Base-by-base conservation (phyloP, 345 rosid species). In the Hirschfeldia incana region DNA sequence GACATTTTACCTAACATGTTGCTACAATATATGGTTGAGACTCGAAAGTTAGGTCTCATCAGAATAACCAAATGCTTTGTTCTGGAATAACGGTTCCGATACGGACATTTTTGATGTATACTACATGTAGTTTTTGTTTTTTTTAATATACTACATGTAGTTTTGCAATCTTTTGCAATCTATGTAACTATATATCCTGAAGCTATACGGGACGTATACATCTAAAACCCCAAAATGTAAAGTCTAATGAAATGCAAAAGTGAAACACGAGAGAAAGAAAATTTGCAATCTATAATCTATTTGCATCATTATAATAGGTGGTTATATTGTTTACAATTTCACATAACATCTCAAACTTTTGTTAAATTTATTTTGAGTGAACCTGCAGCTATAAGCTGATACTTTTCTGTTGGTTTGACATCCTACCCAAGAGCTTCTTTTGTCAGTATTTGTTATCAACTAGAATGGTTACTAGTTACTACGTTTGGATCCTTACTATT, bases 401-500 rank as follows among this genome's bases (percentile, higher is more conserved):
- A 30, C 21, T 12, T 13, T 28, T 30, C 17, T 1, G 16, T 13
- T 61, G 10, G 39, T 30, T 58, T 58, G 63, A 26, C 63, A 28
- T 28, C 36, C 65, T 11, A 28, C 6, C 30, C 33, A 30, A 7
- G 27, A 63, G 17, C 15, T 49, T n/a, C 4, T 49, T 53, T 49
- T 53, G 8, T 16, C 59, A 15, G 26, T 5, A 64, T 65, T 12
- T 37, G 59, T 39, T 15, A 29, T 29, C 60, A 46, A 49, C 63
- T 65, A 71, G 6, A 71, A 77, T 64, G 66, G 46, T 77, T 51
- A 36, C 66, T 53, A 34, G 34, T 77, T 64, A 36, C 46, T 63
- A 34, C 9, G 27, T 64, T 37, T 64, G 81, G 58, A 36, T 57
- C 39, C 72, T 30, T 5, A 44, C 21, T 69, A 3, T n/a, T 72